Evolutionary conservation across 495 filamentous ascomycete species (phyloP), one percentile per base, ranked within the genome.

Genomic region (Neurospora sp.): DNA sequence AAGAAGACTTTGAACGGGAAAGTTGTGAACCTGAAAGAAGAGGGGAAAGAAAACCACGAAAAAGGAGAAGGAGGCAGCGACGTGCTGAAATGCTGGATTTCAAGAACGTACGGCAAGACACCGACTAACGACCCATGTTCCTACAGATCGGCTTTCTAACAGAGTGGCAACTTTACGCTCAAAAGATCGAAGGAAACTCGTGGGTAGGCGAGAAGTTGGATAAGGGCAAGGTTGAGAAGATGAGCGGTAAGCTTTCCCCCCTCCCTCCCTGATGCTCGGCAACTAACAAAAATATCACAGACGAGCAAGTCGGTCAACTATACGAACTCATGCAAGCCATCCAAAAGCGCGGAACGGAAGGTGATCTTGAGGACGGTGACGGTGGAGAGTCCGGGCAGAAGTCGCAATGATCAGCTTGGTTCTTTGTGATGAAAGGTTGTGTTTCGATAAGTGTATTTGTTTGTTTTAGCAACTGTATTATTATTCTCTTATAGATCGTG

Each of bases 121-220:
- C 31, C 31, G 31, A 3, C 31, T 31, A 31, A 31, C 31, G 2
- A 31, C 31, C 31, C 31, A 2, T 31, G 4, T 31, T 3, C 2
- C 31, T 3, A 44, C 72, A 97, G 94, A 92, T 98, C 75, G 96
- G 96, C 4, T 99, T 99, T 79, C 85, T 98, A 77, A 95, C 92
- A 0, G 94, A 98, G 82, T 99, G 96, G 96, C 96, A 98, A 80
- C 81, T 92, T 39, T 99, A 98, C 78, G 95, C 93, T 11, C 95
- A 99, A 81, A 88, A 91, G 76, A 79, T 99, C 20, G 96, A 98
- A 77, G 94, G 94, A 0, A 91, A 96, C 54, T 80, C 86, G 0
- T 98, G 96, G 95, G 82, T 83, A 42, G 94, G 90, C 0, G 93
- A 91, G 73, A 92, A 89, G 77, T 80, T 97, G 79, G 94, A 98